phyloP scores from a whole-genome alignment of 441 rosid species.

The Lepidium campestre region DNA sequence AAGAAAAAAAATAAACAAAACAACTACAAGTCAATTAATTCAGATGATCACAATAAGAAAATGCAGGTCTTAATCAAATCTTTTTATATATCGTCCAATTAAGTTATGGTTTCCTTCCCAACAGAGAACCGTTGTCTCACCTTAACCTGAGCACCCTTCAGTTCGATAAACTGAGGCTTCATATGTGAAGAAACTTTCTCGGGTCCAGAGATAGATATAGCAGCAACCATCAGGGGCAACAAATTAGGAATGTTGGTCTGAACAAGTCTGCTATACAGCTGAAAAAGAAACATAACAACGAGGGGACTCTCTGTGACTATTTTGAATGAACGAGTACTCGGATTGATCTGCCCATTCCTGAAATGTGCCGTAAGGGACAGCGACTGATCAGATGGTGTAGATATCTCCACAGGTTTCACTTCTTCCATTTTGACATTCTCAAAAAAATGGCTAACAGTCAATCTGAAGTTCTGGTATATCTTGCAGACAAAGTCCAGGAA shows the following conservation, averaged over 20 bases:
- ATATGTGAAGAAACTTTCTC: slow-evolving; percentile 78
- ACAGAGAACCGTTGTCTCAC: slow-evolving; percentile 36
- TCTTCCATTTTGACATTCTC: slow-evolving; percentile 65
- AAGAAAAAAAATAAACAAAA: slow-evolving; percentile 21
- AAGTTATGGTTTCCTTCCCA: not conserved
- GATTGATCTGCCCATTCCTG: slow-evolving; percentile 78
- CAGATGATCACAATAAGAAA: slow-evolving; percentile 1
- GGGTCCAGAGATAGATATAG: slow-evolving; percentile 95
- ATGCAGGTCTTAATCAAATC: not conserved
- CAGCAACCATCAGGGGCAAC: slow-evolving; percentile 94
- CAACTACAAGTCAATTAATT: slow-evolving; percentile 5
- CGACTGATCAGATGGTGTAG: slow-evolving; percentile 64
- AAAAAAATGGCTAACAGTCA: slow-evolving; percentile 83
- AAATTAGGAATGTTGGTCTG: slow-evolving; percentile 90
- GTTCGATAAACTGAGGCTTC: slow-evolving; percentile 78
- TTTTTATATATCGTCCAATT: not conserved
- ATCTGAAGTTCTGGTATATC: slow-evolving; percentile 85
- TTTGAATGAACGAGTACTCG: slow-evolving; percentile 90
- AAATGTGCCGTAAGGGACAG: slow-evolving; percentile 39
- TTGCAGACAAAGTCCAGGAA: slow-evolving; percentile 94
- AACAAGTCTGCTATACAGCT: slow-evolving; percentile 84
- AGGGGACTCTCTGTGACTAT: slow-evolving; percentile 98
- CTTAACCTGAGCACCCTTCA: slow-evolving; percentile 99
- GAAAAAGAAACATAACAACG: slow-evolving; percentile 96
- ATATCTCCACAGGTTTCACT: slow-evolving; percentile 67